Conservation (phyloP, 768 basidiomycete species). For the Amanita molliuscula region DNA sequence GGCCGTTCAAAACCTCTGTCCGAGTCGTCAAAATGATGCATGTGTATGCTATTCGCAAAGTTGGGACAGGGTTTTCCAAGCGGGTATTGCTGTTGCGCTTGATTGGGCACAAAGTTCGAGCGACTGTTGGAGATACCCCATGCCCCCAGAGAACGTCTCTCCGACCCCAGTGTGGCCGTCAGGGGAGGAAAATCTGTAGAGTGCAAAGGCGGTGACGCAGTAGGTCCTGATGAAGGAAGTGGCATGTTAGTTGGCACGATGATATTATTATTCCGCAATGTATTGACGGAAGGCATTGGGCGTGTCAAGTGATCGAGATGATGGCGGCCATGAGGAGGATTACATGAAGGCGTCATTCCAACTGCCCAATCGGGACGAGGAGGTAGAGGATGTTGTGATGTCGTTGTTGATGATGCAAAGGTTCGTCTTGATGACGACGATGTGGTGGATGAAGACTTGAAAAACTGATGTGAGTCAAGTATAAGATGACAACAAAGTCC, state of each 20-base stretch:
- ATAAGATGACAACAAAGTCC: conserved; percentile 2
- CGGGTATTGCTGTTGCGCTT: conserved; percentile 15
- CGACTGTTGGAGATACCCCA: conserved; percentile 56
- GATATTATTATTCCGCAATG: conserved; percentile 25
- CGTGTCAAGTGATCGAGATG: conserved; percentile 37
- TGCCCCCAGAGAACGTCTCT: conserved; percentile 53
- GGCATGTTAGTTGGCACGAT: conserved; percentile 18
- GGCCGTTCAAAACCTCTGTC: conserved; percentile 39
- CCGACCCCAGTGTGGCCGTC: conserved; percentile 30
- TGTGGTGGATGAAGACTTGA: conserved; percentile 60
- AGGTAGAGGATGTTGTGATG: conserved; percentile 64
- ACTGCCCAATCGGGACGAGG: conserved; percentile 86
- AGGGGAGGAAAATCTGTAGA: conserved; percentile 67
- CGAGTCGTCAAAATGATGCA: conserved; percentile 29
- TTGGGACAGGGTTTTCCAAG: conserved; percentile 26
- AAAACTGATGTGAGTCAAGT: conserved; percentile 3
- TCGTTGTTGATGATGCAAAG: conserved; percentile 66
- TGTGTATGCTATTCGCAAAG: conserved; percentile 11
- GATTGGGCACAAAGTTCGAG: conserved; percentile 35
- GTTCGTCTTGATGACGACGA: conserved; percentile 76
- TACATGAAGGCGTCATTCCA: conserved; percentile 69
- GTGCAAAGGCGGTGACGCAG: conserved; percentile 34
- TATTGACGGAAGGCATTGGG: conserved; percentile 31
- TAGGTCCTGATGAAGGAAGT: conserved; percentile 17
- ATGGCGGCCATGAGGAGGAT: conserved; percentile 38